phyloP scores from a whole-genome alignment of 768 basidiomycete species.

The Russula dissimulans region DNA sequence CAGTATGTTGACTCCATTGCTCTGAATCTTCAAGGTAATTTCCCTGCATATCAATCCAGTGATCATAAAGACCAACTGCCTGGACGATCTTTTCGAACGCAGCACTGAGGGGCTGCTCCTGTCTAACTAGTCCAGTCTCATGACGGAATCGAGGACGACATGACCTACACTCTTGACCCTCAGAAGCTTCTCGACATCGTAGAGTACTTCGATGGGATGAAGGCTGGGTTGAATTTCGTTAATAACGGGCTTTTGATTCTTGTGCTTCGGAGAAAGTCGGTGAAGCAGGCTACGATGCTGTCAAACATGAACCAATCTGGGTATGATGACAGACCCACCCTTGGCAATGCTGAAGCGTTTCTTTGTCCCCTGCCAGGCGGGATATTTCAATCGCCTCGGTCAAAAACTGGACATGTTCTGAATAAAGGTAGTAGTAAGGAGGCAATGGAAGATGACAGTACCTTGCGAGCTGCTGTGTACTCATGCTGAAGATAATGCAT shows the following conservation, averaged over 20 bases:
- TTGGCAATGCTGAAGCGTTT: constrained; percentile 71
- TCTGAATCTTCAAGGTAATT: constrained; percentile 43
- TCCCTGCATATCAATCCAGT: constrained; percentile 55
- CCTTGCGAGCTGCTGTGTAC: constrained; percentile 59
- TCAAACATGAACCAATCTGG: background rate
- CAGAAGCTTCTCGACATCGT: constrained; percentile 69
- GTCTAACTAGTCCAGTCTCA: background rate
- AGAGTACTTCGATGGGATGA: constrained; percentile 67
- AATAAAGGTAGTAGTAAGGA: background rate
- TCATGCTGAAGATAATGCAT: constrained; percentile 71
- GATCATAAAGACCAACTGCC: constrained; percentile 59
- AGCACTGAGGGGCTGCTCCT: constrained; percentile 25
- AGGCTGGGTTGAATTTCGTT: constrained; percentile 71
- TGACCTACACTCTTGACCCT: constrained; percentile 48
- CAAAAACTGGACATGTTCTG: constrained; percentile 40
- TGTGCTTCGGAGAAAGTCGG: constrained; percentile 49
- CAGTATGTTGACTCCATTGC: constrained; percentile 64
- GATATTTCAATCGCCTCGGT: constrained; percentile 73
- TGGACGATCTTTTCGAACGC: constrained; percentile 62
- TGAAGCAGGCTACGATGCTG: constrained; percentile 48
- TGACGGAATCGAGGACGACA: background rate
- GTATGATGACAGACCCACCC: constrained; percentile 35
- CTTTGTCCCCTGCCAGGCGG: constrained; percentile 59
- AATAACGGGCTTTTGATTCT: constrained; percentile 40
- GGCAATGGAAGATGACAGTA: constrained; percentile 20